Evolutionary conservation across 352 stramenopile genomes (phyloP), one percentile per base, ranked within the genome.

Genomic region (Vaucheria bursata): DNA sequence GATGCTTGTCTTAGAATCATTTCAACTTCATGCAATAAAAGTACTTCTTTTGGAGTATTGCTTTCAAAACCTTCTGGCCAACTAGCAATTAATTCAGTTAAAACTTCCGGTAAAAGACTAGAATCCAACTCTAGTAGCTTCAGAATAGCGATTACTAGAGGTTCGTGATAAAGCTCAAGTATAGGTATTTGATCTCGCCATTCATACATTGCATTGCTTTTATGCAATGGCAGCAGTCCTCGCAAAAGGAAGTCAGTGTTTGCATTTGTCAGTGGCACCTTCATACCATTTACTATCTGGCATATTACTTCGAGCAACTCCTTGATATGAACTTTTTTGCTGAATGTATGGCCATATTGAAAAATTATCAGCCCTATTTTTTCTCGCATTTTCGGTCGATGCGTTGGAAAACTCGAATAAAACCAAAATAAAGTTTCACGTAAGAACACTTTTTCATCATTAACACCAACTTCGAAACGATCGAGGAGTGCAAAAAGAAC

Each of bases 391-490:
- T 68, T 32, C 18, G 36, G 40, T 18, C 78, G 78, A 72, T 76
- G 71, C 7, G 66, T 29, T 0, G 78, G 78, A 35, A 82, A 83
- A 45, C 12, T 77, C 52, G 72, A 52, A 37, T 83, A 83, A 1
- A 74, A 33, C 73, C 78, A 81, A 45, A 81, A 69, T 35, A 74
- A 35, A 6, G 50, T 74, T 45, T 81, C 66, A 31, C 78, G 78
- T 25, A 83, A 67, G 35, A 83, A 81, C 5, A 33, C 49, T 45
- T 40, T 65, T 59, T 83, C 78, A 32, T 36, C 35, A 18, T 25
- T 71, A 79, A 50, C 72, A 91, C 89, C 49, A 91, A 88, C 36
- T 90, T 90, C 36, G 81, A 91, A 67, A 87, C 87, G 45, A 85
- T 81, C 8, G 90, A 90, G 12, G n/a, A n/a, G n/a, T n/a, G n/a